Base-by-base conservation (phyloP, 2,329 filamentous ascomycete genomes). In the Epichloe sibirici region DNA sequence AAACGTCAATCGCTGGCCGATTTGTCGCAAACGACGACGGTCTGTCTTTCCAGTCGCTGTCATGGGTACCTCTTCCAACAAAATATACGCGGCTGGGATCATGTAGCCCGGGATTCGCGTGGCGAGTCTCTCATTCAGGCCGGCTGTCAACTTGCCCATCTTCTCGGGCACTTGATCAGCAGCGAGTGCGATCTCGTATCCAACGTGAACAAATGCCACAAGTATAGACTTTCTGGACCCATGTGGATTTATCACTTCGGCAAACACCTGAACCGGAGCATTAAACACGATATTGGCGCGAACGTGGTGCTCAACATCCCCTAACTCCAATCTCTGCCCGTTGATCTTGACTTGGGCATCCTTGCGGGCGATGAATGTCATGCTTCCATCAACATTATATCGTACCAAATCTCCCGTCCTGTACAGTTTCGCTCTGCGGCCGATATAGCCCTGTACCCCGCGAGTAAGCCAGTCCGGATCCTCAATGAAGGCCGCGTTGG, bases 341-440 rank as follows among this genome's bases (percentile, higher is more conserved):
- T 72, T 69, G 12, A 81, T 62, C 59, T 81, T 81, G 49, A 80
- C 70, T 60, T 80, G 77, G 0, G 69, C 68, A 57, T 81, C 77
- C 55, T 75, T 75, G 45, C 77, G 67, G 48, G 75, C 76, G 46
- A 75, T 59, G 51, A 72, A 75, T 0, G 66, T 57, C 9, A 77
- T 59, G 23, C 61, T 60, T 1, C 59, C 59, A 25, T 61, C 55
- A 1, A 61, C 60, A 35, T 68, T 60, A 21, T 73, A 74, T 40
- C 63, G 63, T 3, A 65, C 73, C 3, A 76, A 63, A 55, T 77
- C 74, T 5, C 74, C 74, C 0, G 74, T 75, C 53, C 69, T 70
- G 57, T 76, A 77, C 2, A 71, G 54, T 3, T 64, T 64, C 11
- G 51, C 51, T 15, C 5, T 11, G 0, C 57, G 57, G 9, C 55